Conservation (phyloP, 768 basidiomycete genomes). For the Boletales sp. region DNA sequence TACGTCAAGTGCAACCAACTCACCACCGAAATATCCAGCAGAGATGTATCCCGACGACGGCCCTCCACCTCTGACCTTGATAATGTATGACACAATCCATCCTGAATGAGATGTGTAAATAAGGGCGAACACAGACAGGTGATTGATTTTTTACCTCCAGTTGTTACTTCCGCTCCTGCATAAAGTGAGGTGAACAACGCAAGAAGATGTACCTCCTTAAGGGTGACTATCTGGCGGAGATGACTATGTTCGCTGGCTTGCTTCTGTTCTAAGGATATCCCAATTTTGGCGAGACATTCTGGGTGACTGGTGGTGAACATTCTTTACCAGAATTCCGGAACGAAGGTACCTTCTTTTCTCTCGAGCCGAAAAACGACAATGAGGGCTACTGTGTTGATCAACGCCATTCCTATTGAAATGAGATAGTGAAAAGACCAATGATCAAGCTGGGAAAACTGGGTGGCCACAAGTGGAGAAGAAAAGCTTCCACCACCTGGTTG, state of each 20-base stretch:
- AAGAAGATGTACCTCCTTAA: conserved; percentile 42
- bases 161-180: conserved; percentile 50
- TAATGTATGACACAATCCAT: conserved; percentile 64
- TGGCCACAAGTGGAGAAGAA: conserved; percentile 50
- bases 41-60: conserved; percentile 45
- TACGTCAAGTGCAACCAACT: not conserved
- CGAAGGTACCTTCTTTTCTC: conserved; percentile 55
- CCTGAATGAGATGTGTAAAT: conserved; percentile 31
- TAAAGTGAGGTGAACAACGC: conserved; percentile 45
- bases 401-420: conserved; percentile 61
- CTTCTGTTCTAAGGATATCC: conserved; percentile 26
- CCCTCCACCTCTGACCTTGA: conserved; percentile 42
- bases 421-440: conserved; percentile 42
- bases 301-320: not conserved
- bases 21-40: conserved; percentile 35
- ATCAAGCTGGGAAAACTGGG: conserved; percentile 41
- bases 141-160: conserved; percentile 35
- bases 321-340: not conserved
- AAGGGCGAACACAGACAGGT: not conserved
- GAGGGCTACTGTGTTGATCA: conserved; percentile 50
- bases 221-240: conserved; percentile 44
- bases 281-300: conserved; percentile 38
- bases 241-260: conserved; percentile 30
- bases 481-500: conserved; percentile 44
- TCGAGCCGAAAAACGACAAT: conserved; percentile 53